Conservation (phyloP, 1,284 basidiomycete species). For the Puccinia hordei region DNA sequence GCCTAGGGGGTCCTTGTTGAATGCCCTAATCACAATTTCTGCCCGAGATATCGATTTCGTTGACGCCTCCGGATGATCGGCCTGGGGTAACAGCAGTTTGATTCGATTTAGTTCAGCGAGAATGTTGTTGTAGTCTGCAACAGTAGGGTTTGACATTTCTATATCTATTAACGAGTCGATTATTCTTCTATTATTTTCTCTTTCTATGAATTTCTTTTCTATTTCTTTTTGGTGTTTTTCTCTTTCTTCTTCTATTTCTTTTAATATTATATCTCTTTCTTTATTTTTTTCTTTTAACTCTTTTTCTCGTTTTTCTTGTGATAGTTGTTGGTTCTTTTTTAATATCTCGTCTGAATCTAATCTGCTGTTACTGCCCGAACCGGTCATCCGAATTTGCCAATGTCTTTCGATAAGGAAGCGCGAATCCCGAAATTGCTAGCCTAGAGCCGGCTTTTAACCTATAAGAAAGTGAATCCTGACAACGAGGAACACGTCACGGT, state of each 20-base stretch:
- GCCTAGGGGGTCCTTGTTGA: not conserved
- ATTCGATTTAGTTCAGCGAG: not conserved
- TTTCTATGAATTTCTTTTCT: not conserved
- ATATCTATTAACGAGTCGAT: not conserved
- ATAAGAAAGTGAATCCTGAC: too few relatives aligned
- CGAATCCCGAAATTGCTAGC: too few relatives aligned
- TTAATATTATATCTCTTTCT: too few relatives aligned
- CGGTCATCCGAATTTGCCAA: not conserved
- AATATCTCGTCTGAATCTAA: not conserved
- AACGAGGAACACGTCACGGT: too few relatives aligned
- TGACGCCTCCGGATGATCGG: not conserved
- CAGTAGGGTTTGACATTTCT: too few relatives aligned
- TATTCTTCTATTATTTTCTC: not conserved
- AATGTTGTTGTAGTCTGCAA: not conserved
- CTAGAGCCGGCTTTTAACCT: too few relatives aligned
- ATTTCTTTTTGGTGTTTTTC: not conserved
- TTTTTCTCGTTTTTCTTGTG: not conserved
- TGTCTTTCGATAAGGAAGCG: too few relatives aligned
- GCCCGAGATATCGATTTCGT: not conserved
- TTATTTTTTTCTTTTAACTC: too few relatives aligned
- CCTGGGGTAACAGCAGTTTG: not conserved
- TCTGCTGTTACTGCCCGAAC: not conserved
- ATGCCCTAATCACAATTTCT: not conserved
- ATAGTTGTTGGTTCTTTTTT: not conserved
- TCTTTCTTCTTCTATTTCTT: constrained; percentile 1